Conservation (phyloP, 2,329 filamentous ascomycete species). For the Sarocladiaceae sp. region DNA sequence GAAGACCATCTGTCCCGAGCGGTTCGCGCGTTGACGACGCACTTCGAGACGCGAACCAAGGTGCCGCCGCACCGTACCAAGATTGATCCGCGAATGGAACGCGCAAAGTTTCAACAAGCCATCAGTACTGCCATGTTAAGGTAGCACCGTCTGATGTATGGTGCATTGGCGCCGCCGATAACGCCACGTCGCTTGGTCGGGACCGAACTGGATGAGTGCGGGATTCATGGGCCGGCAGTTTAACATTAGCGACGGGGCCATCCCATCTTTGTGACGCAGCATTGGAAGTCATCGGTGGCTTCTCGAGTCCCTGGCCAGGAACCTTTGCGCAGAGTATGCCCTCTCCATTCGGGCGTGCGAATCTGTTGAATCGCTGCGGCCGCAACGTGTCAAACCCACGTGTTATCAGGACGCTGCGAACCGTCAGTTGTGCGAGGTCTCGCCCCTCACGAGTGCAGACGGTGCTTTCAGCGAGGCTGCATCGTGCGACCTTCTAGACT, state of each 20-base stretch:
- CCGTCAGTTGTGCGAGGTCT: background rate
- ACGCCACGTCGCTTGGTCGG: background rate
- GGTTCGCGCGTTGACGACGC: too few species aligned
- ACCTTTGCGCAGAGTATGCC: too few species aligned
- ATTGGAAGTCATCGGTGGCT: background rate
- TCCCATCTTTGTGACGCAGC: background rate
- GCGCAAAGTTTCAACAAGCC: background rate
- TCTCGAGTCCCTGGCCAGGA: background rate
- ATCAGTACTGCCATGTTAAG: background rate
- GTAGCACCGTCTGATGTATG: background rate
- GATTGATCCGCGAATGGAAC: background rate
- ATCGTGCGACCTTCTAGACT: conserved; percentile 4
- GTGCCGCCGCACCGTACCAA: background rate
- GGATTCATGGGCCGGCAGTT: background rate
- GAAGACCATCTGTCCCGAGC: too few species aligned
- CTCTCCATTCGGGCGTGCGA: too few species aligned
- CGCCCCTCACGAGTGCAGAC: background rate
- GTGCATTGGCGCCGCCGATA: background rate
- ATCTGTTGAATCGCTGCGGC: too few species aligned
- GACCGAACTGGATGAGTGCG: background rate
- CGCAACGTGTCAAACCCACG: too few species aligned
- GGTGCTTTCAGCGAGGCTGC: background rate
- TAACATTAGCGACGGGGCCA: background rate
- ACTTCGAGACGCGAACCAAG: too few species aligned
- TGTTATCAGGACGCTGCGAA: too few species aligned